Evolutionary conservation across 495 filamentous ascomycete species (phyloP), one percentile per base, ranked within the genome.

Genomic region (Staphylotrichum longicolle): DNA sequence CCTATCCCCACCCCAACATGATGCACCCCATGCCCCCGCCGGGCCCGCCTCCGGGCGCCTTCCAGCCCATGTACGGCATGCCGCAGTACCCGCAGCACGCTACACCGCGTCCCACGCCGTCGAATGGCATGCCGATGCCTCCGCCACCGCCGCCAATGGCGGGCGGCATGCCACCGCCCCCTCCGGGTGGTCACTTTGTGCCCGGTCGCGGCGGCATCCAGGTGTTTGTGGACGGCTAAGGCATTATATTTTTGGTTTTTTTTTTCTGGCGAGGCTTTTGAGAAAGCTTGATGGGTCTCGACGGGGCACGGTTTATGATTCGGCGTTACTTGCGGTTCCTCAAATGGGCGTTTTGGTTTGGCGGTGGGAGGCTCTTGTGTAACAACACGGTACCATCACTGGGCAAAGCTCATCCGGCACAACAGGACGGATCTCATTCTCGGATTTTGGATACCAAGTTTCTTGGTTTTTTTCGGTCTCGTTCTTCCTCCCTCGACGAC

Each of bases 181-280:
- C 57, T 1, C 57, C 39, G 14, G 48, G 61, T 15, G 49, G 61
- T 7, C 61, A 49, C 7, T 63, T 63, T 12, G 49, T 59, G 4
- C 20, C 34, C 11, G 61, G 44, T 3, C 35, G n/a, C 1, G 37
- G 32, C 14, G 61, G 61, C 3, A 54, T 63, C 20, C 61, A 63
- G 35, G 61, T 63, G 49, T 63, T 63, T 44, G 41, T 60, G n/a
- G 49, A 63, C 47, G 53, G 45, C 30, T 57, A 41, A 62, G 37
- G 39, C n/a, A 20, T 12, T 6, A 14, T 34, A 0, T 37, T 51
- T n/a, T 51, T 37, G 9, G 9, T 37, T 4, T 33, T 34, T 27
- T 32, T 5, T 37, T 11, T 8, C 4, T 10, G 32, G 7, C n/a
- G 49, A 34, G 14, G 3, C 5, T 2, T 35, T 3, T 15, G 12